Percentiles rank a stretch among this genome's conserved stretches.
These are phyloP conservation scores for Lactifluus hygrophoroides DNA, from an alignment of 768 basidiomycete genomes.

Conservation along the genomic window DNA sequence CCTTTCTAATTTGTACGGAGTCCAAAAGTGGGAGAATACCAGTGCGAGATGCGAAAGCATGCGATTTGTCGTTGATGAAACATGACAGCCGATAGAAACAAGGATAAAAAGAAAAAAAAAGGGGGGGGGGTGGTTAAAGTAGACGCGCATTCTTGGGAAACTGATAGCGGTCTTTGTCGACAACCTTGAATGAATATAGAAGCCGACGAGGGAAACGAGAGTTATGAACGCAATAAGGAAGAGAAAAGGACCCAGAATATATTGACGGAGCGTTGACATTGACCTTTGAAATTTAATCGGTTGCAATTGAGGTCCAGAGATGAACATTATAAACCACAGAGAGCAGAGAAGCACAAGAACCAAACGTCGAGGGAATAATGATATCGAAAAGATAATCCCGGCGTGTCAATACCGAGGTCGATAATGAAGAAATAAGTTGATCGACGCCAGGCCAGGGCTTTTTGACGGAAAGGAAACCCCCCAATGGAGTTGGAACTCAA, in stretches of 20 bases:
- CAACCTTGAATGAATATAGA: conserved; percentile 43
- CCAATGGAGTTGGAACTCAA: conserved; percentile 33
- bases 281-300: conserved; percentile 23
- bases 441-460: conserved; percentile 27
- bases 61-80: conserved; percentile 18
- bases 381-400: conserved; percentile 26
- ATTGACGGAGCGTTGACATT: conserved; percentile 23
- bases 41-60: conserved; percentile 28
- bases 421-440: conserved; percentile 25
- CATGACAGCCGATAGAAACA: conserved; percentile 16
- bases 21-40: conserved; percentile 26
- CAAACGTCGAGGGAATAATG: conserved; percentile 38
- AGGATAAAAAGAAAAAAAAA: not conserved
- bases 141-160: conserved; percentile 17
- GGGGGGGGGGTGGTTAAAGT: not conserved
- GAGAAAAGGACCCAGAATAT: conserved; percentile 18
- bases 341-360: conserved; percentile 22
- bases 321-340: conserved; percentile 18
- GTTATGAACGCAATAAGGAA: conserved; percentile 5
- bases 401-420: conserved; percentile 19
- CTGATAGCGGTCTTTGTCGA: conserved; percentile 22
- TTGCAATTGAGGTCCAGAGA: conserved; percentile 27
- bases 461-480: conserved; percentile 24
- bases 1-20: conserved; percentile 24
- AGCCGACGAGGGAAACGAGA: conserved; percentile 22